A percentile compares a stretch with the other conserved stretches of the same genome.
These are phyloP conservation scores for Rhizomucor pusillus DNA, from an alignment of 371 early-diverging fungal species.

Conservation along the genomic window DNA sequence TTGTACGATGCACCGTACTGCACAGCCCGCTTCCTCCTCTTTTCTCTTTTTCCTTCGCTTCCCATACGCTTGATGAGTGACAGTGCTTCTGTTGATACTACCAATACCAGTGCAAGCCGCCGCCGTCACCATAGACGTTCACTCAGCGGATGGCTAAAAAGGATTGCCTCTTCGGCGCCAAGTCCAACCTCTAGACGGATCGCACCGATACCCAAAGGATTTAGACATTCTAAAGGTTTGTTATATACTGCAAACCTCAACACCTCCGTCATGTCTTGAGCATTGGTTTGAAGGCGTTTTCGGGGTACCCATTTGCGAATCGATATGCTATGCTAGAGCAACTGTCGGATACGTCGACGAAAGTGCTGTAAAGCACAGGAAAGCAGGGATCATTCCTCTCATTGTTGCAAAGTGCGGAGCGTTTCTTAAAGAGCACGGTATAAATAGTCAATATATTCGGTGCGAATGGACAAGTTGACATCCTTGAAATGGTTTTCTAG, in stretches of 20 bases:
- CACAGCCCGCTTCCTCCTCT: not conserved
- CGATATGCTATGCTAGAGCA: conserved; percentile 23
- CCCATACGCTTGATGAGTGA: not conserved
- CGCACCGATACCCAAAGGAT: too few species aligned
- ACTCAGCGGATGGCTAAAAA: too few species aligned
- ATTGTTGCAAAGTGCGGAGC: conserved; percentile 50
- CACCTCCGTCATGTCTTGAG: too few species aligned
- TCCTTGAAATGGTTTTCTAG: conserved; percentile 7
- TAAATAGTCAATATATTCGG: conserved; percentile 7
- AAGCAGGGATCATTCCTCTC: conserved; percentile 40
- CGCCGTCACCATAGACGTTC: not conserved
- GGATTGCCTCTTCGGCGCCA: too few species aligned
- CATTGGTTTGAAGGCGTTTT: conserved; percentile 25
- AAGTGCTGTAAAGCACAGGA: conserved; percentile 12
- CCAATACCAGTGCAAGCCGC: not conserved
- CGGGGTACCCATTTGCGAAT: conserved; percentile 18
- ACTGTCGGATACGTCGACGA: conserved; percentile 26
- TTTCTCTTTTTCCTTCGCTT: not conserved
- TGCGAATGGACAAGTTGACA: conserved; percentile 57
- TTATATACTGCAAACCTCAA: conserved; percentile 1
- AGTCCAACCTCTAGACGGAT: too few species aligned
- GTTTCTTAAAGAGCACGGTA: conserved; percentile 45
- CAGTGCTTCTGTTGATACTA: not conserved
- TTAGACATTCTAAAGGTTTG: too few species aligned
- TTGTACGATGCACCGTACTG: too few species aligned